These are phyloP conservation scores for Jatropha curcas DNA, from an alignment of 345 rosid species.

Conservation along the genomic window DNA sequence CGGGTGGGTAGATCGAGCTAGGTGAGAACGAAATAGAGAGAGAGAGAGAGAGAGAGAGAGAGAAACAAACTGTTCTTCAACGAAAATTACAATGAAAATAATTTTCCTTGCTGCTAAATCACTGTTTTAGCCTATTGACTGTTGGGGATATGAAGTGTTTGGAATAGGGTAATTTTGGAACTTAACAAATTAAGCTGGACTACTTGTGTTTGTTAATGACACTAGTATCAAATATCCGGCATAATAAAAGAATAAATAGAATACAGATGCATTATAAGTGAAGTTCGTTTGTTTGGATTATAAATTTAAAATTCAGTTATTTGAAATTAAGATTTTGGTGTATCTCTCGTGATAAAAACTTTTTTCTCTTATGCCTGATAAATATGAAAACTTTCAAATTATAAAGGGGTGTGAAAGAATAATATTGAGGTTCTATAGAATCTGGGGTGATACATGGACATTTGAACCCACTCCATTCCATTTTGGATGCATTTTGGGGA, in stretches of 20 bases:
- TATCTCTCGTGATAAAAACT: too few species aligned
- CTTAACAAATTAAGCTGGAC: background rate
- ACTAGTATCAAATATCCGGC: background rate
- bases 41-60: background rate
- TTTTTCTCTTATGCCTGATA: too few species aligned
- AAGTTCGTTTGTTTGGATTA: background rate
- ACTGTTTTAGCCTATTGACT: constrained; percentile 25
- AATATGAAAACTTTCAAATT: too few species aligned
- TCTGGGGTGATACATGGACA: too few species aligned
- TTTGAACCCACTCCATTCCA: too few species aligned
- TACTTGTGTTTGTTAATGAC: constrained; percentile 5
- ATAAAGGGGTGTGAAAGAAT: too few species aligned
- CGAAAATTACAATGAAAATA: constrained; percentile 31
- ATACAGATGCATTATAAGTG: too few species aligned
- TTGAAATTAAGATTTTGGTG: too few species aligned
- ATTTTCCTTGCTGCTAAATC: constrained; percentile 1
- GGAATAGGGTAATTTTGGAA: constrained; percentile 1
- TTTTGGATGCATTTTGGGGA: too few species aligned
- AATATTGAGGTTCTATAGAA: too few species aligned
- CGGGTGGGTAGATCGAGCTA: constrained; percentile 23
- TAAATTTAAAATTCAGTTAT: too few species aligned
- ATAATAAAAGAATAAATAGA: too few species aligned
- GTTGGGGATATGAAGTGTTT: background rate
- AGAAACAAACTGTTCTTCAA: constrained; percentile 19
- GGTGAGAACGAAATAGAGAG: background rate